Base-by-base conservation (phyloP, 805 yeast species). In the Ogataea pini region DNA sequence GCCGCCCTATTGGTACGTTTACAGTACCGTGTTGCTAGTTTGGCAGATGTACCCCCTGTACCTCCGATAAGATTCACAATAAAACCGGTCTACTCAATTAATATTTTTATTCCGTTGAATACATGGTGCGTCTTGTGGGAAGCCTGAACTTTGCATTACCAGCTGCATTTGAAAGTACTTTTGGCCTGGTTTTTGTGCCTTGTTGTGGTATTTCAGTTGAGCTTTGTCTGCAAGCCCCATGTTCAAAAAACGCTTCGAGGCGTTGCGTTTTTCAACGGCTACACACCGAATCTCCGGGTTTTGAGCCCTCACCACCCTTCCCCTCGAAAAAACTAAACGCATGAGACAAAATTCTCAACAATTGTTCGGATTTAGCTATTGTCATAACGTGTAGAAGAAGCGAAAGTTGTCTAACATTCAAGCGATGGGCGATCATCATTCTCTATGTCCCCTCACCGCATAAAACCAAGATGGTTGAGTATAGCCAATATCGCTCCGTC, bases 1-100 rank as follows among this genome's bases (percentile, higher is more conserved):
- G 25, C 16, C 33, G 42, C 42, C 42, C 25, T 27, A 39, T 39
- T 39, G 42, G 42, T 39, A 37, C 41, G 42, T 28, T 39, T 13
- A 7, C 8, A 3, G 32, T 3, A 16, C 42, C 42, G 34, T 27
- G 25, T 17, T 39, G 42, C 33, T 28, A 6, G 4, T 28, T 38
- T 39, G 42, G 42, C 42, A 39, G 42, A 27, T 9, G 10, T 9
- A 17, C 16, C 12, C 2, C 19, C 12, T 39, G n/a, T 5, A 18
- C 12, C 16, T n/a, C 4, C 25, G 42, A 39, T 39, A 39, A 39
- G 42, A 20, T 7, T 3, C 32, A 39, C 42, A 39, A 39, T 39
- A 39, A 39, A 39, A 39, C 42, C 12, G 42, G 25, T 8, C 33
- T 24, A 28, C 6, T 6, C 13, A 18, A 34, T 16, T 22, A 34